phyloP scores from a whole-genome alignment of 1,284 basidiomycete genomes.

The Gymnopus androsaceus region DNA sequence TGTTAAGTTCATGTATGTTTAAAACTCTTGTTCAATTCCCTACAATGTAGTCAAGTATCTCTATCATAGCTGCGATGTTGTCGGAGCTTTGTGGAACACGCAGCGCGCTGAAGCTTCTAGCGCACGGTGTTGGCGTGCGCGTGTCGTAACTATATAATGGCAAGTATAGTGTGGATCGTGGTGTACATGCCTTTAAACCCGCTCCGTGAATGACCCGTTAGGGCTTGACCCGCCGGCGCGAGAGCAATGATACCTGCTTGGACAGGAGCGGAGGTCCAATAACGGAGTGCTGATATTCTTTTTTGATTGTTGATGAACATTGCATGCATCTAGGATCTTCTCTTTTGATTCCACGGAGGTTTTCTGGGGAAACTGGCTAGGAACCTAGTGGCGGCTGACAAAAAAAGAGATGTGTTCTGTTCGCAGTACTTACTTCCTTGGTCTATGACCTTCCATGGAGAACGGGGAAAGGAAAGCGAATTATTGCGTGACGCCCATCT shows the following conservation, averaged over 20 bases:
- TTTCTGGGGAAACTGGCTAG: not conserved
- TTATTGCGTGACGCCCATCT: not conserved
- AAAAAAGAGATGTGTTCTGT: not conserved
- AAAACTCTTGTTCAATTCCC: not conserved
- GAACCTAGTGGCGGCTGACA: too few species aligned
- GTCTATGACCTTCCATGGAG: not conserved
- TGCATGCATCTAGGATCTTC: not conserved
- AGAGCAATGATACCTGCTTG: too few species aligned
- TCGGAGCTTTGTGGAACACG: constrained; percentile 2
- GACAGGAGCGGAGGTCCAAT: constrained; percentile 7
- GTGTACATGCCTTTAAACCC: constrained; percentile 3
- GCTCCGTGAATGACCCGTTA: constrained; percentile 2
- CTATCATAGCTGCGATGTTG: not conserved
- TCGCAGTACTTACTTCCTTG: not conserved
- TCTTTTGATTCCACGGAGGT: constrained; percentile 4
- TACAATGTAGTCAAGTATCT: not conserved
- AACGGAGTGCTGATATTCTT: constrained; percentile 8
- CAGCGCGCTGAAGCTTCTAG: constrained; percentile 10
- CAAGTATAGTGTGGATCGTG: not conserved
- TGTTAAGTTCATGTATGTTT: not conserved
- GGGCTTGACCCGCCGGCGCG: not conserved
- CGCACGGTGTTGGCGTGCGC: not conserved
- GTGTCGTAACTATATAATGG: constrained; percentile 8
- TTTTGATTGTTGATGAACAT: not conserved
- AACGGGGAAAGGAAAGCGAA: not conserved